Conservation (phyloP, 2,329 filamentous ascomycete genomes). For the Alternaria gaisen region DNA sequence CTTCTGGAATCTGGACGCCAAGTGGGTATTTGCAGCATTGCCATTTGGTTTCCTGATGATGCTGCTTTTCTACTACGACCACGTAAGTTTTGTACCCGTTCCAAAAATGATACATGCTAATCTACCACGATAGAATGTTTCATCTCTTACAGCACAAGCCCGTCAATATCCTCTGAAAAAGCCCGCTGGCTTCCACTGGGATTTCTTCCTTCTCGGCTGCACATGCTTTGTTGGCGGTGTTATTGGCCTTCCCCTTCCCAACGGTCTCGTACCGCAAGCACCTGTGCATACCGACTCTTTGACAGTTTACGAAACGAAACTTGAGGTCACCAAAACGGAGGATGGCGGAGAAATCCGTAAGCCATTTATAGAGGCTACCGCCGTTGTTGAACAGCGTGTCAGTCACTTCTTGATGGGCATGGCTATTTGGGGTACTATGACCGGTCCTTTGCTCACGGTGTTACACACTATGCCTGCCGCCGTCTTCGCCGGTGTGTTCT, state of each 20-base stretch:
- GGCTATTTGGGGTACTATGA: conserved; percentile 64
- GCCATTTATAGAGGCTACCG: conserved; percentile 55
- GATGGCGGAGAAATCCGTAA: conserved; percentile 55
- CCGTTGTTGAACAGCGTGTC: conserved; percentile 63
- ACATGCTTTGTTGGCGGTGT: conserved; percentile 63
- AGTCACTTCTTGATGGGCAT: conserved; percentile 64
- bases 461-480: conserved; percentile 62
- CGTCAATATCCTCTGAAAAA: conserved; percentile 63
- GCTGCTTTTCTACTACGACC: conserved; percentile 66
- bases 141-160: conserved; percentile 62
- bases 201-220: conserved; percentile 64
- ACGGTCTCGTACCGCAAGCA: conserved; percentile 64
- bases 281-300: conserved; percentile 65
- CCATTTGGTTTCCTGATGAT: conserved; percentile 64
- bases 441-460: conserved; percentile 60
- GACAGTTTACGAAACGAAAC: conserved; percentile 48
- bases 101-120: not conserved
- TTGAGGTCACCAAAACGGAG: conserved; percentile 51
- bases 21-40: conserved; percentile 63
- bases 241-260: conserved; percentile 62
- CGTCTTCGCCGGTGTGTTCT: conserved; percentile 64
- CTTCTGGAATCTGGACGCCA: conserved; percentile 62
- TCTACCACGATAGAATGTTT: conserved; percentile 52
- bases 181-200: conserved; percentile 66
- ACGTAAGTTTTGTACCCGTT: conserved; percentile 36